Percentiles rank a stretch among this genome's conserved stretches.
Conservation (phyloP, 1,284 basidiomycete genomes). For the Leccinum pachyderme region DNA sequence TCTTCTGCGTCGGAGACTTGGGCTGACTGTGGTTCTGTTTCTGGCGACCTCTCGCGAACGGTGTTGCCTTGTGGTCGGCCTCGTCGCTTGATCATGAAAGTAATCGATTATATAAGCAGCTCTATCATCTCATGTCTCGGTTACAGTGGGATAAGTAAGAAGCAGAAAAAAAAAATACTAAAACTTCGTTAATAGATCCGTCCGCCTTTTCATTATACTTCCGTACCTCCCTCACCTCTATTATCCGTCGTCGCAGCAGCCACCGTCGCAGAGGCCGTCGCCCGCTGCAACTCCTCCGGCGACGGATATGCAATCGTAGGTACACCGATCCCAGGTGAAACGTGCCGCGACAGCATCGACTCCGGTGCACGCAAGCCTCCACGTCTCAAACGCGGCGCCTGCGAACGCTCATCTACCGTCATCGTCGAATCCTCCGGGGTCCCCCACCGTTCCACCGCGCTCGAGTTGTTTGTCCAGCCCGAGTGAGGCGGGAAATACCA, state of each 20-base stretch:
- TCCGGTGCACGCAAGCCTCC: slow-evolving; percentile 61
- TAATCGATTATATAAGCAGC: slow-evolving; percentile 12
- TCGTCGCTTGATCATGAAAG: slow-evolving; percentile 49
- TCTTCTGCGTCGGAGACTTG: slow-evolving; percentile 17
- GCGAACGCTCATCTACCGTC: slow-evolving; percentile 23
- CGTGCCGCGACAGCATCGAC: slow-evolving; percentile 47
- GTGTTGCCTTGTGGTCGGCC: slow-evolving; percentile 39
- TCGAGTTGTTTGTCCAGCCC: slow-evolving; percentile 16
- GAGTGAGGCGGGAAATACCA: slow-evolving; percentile 34
- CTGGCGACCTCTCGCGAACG: slow-evolving; percentile 36
- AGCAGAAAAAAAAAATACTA: slow-evolving; percentile 3
- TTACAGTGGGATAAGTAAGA: neutral
- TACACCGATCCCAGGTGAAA: slow-evolving; percentile 35
- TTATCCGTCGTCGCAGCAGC: slow-evolving; percentile 2
- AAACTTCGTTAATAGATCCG: slow-evolving; percentile 12
- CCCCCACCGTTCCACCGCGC: neutral
- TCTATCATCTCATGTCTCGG: neutral
- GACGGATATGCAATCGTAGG: slow-evolving; percentile 23
- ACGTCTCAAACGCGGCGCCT: slow-evolving; percentile 51
- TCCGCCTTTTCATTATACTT: slow-evolving; percentile 1
- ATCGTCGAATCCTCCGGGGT: slow-evolving; percentile 22
- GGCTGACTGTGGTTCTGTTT: slow-evolving; percentile 25
- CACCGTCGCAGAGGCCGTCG: slow-evolving; percentile 1
- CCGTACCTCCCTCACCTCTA: slow-evolving; percentile 7
- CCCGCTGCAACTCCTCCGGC: slow-evolving; percentile 24